These are phyloP conservation scores for Fraxinus dipetala DNA, from an alignment of 305 asterid species.

Conservation along the genomic window DNA sequence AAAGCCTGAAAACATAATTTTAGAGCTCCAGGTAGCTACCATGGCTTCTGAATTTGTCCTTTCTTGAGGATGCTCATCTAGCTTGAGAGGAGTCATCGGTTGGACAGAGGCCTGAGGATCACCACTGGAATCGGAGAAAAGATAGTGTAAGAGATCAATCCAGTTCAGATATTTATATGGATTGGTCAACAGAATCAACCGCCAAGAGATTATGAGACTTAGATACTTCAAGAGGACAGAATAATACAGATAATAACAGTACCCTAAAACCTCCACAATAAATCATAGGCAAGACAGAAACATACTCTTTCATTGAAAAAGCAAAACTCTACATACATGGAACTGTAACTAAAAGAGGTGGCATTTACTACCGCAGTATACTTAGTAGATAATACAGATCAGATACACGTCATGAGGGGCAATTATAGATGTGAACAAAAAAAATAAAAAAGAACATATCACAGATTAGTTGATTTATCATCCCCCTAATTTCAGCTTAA, in stretches of 20 bases:
- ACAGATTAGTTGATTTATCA: neutral
- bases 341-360: neutral
- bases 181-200: neutral
- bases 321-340: neutral
- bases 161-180: neutral
- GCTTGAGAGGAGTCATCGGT: slow-evolving; percentile 51
- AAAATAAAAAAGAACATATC: neutral
- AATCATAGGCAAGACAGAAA: neutral
- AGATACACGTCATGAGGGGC: neutral
- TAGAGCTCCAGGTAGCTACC: slow-evolving; percentile 37
- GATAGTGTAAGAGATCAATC: slow-evolving; percentile 19
- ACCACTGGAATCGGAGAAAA: slow-evolving; percentile 46
- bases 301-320: neutral
- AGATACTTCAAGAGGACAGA: neutral
- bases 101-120: slow-evolving; percentile 66
- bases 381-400: neutral
- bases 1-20: neutral
- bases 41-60: slow-evolving; percentile 40
- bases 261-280: neutral
- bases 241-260: neutral
- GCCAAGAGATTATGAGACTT: neutral
- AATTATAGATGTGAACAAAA: neutral
- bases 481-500: neutral
- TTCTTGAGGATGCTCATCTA: slow-evolving; percentile 48
- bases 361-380: neutral